phyloP scores from a whole-genome alignment of 225 moss, liverwort and hornwort species.

The Pseudisothecium myosuroides region DNA sequence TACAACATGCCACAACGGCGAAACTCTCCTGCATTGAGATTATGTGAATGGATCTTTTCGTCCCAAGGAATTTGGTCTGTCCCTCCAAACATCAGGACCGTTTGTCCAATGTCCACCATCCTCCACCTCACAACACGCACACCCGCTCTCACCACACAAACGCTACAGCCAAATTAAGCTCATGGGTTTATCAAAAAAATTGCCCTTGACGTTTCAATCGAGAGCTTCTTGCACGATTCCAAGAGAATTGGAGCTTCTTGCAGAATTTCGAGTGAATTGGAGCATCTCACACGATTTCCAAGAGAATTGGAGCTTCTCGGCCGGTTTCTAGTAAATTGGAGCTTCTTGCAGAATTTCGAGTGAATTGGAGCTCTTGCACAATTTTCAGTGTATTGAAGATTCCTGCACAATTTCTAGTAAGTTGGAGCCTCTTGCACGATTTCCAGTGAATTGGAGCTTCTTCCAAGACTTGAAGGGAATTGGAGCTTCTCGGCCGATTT shows the following conservation, averaged over 20 bases:
- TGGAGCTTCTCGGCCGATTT: background rate
- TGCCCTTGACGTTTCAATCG: background rate
- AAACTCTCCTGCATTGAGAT: too few species aligned
- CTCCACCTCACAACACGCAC: background rate
- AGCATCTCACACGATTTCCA: background rate
- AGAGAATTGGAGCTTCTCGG: background rate
- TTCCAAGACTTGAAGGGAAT: background rate
- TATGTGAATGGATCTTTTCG: background rate
- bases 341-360: background rate
- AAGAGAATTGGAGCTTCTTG: background rate
- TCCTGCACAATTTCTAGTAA: too few species aligned
- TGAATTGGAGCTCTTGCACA: background rate
- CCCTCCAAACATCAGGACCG: background rate
- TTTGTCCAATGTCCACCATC: background rate
- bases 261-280: background rate
- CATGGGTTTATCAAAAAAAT: background rate
- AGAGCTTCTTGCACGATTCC: background rate
- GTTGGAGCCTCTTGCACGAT: background rate
- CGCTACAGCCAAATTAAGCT: background rate
- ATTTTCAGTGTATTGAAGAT: background rate
- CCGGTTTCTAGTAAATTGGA: background rate
- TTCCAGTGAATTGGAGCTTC: background rate
- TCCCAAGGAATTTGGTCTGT: too few species aligned
- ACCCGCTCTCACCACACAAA: background rate
- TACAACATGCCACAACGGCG: too few species aligned